Conservation (phyloP, 2,329 filamentous ascomycete genomes). For the Sodiomyces alkalinus region DNA sequence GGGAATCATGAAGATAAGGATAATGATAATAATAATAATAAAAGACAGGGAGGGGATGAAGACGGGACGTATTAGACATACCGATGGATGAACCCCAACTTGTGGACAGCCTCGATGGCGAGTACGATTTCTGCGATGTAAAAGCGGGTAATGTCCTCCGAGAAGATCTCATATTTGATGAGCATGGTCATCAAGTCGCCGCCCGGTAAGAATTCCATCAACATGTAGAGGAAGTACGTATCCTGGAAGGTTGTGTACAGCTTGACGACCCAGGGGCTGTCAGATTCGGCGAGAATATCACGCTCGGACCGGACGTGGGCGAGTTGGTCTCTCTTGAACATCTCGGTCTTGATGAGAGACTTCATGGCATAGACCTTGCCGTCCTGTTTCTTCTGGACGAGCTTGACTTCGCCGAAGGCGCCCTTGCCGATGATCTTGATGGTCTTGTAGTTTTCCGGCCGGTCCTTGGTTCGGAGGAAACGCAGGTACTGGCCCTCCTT, state of each 20-base stretch:
- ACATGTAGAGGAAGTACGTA: constrained; percentile 88
- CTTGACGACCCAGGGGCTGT: constrained; percentile 98
- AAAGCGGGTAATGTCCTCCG: constrained; percentile 94
- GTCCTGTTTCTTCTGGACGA: constrained; percentile 91
- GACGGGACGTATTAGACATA: constrained; percentile 40
- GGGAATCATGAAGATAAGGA: no score
- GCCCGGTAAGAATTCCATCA: constrained; percentile 98
- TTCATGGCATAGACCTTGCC: constrained; percentile 98
- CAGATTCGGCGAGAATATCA: constrained; percentile 96
- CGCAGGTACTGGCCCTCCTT: constrained; percentile 88
- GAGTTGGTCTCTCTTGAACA: constrained; percentile 98
- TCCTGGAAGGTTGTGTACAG: constrained; percentile 98
- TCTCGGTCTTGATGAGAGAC: constrained; percentile 95
- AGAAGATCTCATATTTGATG: constrained; percentile 99
- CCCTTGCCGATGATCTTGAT: constrained; percentile 98
- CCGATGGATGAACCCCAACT: constrained; percentile 96
- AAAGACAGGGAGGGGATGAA: constrained; percentile 3
- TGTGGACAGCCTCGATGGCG: constrained; percentile 97
- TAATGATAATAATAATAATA: background rate
- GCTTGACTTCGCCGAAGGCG: constrained; percentile 94
- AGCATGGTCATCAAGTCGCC: constrained; percentile 99
- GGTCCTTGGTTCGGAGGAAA: constrained; percentile 85
- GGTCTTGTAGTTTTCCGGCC: constrained; percentile 86
- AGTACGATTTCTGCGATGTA: constrained; percentile 98
- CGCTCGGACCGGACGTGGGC: constrained; percentile 94